Evolutionary conservation across 169 alveolate genomes (phyloP).

Genomic region (Plasmodium billcollinsi): DNA sequence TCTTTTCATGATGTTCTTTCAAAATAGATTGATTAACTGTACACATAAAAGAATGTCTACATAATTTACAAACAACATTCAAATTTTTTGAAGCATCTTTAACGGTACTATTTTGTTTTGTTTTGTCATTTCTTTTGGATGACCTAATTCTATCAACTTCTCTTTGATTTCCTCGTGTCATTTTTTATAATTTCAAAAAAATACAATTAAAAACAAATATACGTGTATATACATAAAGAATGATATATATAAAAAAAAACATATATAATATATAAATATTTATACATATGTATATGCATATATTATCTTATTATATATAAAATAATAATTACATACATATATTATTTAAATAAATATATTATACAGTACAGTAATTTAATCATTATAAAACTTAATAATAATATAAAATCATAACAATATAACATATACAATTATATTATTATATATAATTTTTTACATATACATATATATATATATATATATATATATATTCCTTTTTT

Average conservation of each 20-base stretch:
- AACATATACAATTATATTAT: no score
- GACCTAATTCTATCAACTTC: constrained; percentile 88
- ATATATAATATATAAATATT: no score
- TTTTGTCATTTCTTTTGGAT: constrained; percentile 83
- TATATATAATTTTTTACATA: no score
- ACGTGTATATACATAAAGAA: not conserved
- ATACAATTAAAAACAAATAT: not conserved
- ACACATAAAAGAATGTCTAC: constrained; percentile 89
- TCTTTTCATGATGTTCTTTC: constrained; percentile 86
- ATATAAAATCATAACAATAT: no score
- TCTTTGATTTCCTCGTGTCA: constrained; percentile 90
- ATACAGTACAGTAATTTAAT: no score
- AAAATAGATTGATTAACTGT: constrained; percentile 86
- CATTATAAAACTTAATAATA: no score
- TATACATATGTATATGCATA: not conserved
- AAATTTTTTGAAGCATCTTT: constrained; percentile 84
- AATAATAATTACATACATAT: no score
- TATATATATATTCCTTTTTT: no score
- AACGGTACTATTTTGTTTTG: constrained; percentile 81
- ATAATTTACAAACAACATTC: constrained; percentile 85
- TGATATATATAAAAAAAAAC: no score
- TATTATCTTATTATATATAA: not conserved
- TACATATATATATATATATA: no score
- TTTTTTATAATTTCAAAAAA: constrained; percentile 21
- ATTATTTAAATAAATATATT: no score